Evolutionary conservation across 176 grass and related monocot species (phyloP), one percentile per base, ranked within the genome.

Genomic region (Carex pumila): DNA sequence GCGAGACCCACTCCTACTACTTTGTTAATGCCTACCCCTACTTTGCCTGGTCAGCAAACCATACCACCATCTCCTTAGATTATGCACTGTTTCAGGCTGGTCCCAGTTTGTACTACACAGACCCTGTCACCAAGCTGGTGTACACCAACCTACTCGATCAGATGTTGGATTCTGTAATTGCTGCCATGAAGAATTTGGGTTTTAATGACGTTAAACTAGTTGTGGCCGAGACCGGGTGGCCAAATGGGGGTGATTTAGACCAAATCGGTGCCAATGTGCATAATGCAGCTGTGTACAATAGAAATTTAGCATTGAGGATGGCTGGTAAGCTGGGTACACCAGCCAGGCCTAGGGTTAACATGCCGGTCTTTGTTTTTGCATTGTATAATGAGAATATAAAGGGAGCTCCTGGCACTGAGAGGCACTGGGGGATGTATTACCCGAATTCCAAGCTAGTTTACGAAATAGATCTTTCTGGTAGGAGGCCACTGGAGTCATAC

Each of bases 351-450:
- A 83, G 90, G 21, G 87, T 52, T 1, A 57, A 76, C 85, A 92
- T 97, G 84, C 94, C 90, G 2, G 88, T 92, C 43, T 97, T 97
- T 89, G 75, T 97, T 50, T 97, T 94, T 85, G 89, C 90, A 21
- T 88, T 97, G 62, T 97, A 92, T 85, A 94, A 97, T 83, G 94
- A 97, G 84, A 81, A 97, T 89, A 88, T 85, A 80, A 97, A 97
- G 76, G 69, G 77, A 0, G 92, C 90, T 0, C 90, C 88, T 0
- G 92, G 92, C 43, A 97, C 90, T 3, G 90, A 97, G 83, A 83
- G 92, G n/a, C 87, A 92, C 36, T 97, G 92, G 94, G 94, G 92
- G 0, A 47, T 97, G 59, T 93, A 92, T 82, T 94, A 97, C 56
- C 81, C 94, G 67, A 92, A 91, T 13, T 82, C 83, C 75, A 91